phyloP scores from a whole-genome alignment of 2,329 filamentous ascomycete genomes.

The Cadophora sp. region DNA sequence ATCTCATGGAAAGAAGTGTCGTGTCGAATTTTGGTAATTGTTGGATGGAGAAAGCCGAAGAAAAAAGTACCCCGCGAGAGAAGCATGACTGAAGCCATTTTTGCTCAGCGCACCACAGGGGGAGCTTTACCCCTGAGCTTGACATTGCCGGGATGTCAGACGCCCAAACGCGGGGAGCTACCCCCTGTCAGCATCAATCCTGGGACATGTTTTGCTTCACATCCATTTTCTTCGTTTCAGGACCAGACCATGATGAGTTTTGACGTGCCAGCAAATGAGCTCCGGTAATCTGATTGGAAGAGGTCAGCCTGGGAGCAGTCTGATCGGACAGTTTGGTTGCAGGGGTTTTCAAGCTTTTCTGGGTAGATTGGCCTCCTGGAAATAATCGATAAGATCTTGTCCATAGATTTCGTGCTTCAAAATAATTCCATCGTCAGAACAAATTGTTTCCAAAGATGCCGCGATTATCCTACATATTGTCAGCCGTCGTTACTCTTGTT shows the following conservation, averaged over 20 bases:
- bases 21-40: neutral
- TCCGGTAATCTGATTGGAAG: neutral
- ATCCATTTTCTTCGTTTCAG: constrained; percentile 3
- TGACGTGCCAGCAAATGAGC: neutral
- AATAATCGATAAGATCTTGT: neutral
- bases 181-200: constrained; percentile 18
- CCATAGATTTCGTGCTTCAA: neutral
- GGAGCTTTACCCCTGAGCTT: constrained; percentile 18
- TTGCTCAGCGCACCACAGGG: neutral
- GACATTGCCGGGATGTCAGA: neutral
- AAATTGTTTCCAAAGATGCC: neutral
- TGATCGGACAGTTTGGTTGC: constrained; percentile 18
- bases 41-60: neutral
- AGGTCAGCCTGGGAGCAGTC: neutral
- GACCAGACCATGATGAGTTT: neutral
- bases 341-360: neutral
- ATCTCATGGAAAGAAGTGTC: neutral
- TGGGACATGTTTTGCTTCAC: constrained; percentile 21
- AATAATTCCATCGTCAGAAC: neutral
- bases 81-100: neutral
- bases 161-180: constrained; percentile 18
- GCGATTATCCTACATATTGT: neutral
- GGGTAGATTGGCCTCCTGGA: neutral
- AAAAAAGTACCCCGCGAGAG: neutral
- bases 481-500: neutral